Evolutionary conservation across 371 early-diverging fungal genomes (phyloP).

Genomic region (Phascolomyces articulosus): DNA sequence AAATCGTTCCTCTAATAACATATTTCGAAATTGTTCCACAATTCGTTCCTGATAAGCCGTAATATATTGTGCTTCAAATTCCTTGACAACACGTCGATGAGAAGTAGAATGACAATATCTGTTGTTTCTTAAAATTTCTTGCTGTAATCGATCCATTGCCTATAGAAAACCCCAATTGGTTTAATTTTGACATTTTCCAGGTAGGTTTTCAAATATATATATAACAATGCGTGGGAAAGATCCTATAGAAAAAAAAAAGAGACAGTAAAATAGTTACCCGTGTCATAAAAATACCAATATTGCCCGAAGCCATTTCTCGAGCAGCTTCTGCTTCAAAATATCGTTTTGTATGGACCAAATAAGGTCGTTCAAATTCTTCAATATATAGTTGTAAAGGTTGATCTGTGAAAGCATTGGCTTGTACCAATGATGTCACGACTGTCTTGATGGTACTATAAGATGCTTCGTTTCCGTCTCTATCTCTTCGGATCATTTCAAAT

Average conservation of each 20-base stretch:
- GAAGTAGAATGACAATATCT: conserved; percentile 74
- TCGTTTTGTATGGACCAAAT: conserved; percentile 65
- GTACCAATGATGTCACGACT: conserved; percentile 67
- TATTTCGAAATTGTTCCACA: conserved; percentile 70
- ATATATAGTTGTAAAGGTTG: conserved; percentile 75
- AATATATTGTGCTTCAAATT: conserved; percentile 79
- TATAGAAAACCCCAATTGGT: too few species aligned
- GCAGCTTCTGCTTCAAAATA: conserved; percentile 81
- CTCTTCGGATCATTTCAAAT: conserved; percentile 69
- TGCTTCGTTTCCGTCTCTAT: conserved; percentile 71
- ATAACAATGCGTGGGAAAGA: too few species aligned
- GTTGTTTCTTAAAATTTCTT: conserved; percentile 58
- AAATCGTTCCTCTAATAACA: conserved; percentile 68
- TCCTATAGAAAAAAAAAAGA: too few species aligned
- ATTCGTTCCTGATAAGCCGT: conserved; percentile 68
- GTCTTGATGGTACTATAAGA: conserved; percentile 59
- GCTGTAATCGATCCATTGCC: conserved; percentile 55
- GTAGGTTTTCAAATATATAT: too few species aligned
- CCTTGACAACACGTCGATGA: conserved; percentile 66
- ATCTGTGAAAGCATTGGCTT: conserved; percentile 70
- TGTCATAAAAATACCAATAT: conserved; percentile 75
- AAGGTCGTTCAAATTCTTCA: conserved; percentile 81
- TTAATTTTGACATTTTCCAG: too few species aligned
- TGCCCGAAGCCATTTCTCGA: conserved; percentile 53
- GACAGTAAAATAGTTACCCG: conserved; percentile 43